These are phyloP conservation scores for Fusarium sp. DNA, from an alignment of 2,329 filamentous ascomycete species.

Conservation along the genomic window DNA sequence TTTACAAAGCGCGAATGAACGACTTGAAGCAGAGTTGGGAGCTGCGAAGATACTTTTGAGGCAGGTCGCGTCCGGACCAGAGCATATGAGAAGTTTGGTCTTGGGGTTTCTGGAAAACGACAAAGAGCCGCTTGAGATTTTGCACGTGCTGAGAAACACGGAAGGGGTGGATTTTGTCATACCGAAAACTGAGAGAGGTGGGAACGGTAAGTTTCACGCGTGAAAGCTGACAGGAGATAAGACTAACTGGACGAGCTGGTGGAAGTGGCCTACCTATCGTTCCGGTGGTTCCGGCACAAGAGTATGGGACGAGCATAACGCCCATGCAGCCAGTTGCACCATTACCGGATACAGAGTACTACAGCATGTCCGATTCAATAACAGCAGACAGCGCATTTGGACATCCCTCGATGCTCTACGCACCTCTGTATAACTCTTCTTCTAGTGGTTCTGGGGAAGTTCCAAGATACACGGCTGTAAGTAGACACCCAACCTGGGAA, in stretches of 20 bases:
- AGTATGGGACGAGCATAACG: neutral
- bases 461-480: neutral
- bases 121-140: conserved; percentile 2
- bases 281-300: neutral
- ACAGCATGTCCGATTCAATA: neutral
- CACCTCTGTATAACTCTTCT: accelerated
- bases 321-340: neutral
- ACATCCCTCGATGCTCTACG: neutral
- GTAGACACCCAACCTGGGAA: neutral
- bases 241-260: neutral
- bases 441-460: accelerated
- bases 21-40: neutral
- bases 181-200: accelerated
- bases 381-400: neutral
- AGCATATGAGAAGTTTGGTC: neutral
- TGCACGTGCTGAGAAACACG: accelerated
- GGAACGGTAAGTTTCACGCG: neutral
- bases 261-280: too few species aligned
- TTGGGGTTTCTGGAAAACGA: neutral
- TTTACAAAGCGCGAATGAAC: neutral
- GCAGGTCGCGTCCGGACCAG: neutral
- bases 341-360: neutral
- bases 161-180: accelerated
- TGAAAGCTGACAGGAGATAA: too few species aligned
- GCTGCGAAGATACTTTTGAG: neutral